Conservation (phyloP, 78 protist species). For the Dictyostelium capitatum region DNA sequence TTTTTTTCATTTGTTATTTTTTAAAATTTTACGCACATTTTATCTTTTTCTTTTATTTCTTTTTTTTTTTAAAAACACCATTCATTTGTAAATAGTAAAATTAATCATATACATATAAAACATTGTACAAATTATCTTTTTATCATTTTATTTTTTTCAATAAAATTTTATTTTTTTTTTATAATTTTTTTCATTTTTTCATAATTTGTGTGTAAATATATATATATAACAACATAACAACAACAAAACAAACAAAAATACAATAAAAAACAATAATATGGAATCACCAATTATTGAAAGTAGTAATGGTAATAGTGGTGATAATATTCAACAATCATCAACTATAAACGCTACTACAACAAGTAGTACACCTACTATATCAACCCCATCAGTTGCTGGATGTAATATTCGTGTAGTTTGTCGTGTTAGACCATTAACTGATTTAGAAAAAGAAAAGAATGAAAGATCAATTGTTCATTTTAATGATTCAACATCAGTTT, state of each 20-base stretch:
- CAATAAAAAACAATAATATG: neutral
- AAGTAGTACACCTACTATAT: neutral
- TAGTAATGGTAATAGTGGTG: neutral
- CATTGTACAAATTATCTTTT: too few species aligned
- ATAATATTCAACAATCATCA: neutral
- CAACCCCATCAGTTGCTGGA: neutral
- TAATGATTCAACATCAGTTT: conserved; percentile 13
- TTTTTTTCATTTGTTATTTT: too few species aligned
- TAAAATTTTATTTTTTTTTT: too few species aligned
- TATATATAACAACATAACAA: neutral
- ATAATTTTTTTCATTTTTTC: too few species aligned
- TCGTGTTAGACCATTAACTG: conserved; percentile 70
- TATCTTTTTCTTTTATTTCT: too few species aligned
- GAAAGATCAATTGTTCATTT: conserved; percentile 36
- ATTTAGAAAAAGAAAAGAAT: conserved; percentile 34
- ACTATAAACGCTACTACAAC: too few species aligned
- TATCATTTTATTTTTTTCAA: too few species aligned
- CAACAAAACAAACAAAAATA: neutral
- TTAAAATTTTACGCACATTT: too few species aligned
- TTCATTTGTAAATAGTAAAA: too few species aligned
- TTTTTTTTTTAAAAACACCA: too few species aligned
- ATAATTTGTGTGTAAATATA: too few species aligned
- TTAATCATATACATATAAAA: too few species aligned
- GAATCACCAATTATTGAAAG: conserved; percentile 9
- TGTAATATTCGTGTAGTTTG: conserved; percentile 53